Evolutionary conservation across 2,329 filamentous ascomycete genomes (phyloP).

Genomic region (Daldinia eschscholtzii): DNA sequence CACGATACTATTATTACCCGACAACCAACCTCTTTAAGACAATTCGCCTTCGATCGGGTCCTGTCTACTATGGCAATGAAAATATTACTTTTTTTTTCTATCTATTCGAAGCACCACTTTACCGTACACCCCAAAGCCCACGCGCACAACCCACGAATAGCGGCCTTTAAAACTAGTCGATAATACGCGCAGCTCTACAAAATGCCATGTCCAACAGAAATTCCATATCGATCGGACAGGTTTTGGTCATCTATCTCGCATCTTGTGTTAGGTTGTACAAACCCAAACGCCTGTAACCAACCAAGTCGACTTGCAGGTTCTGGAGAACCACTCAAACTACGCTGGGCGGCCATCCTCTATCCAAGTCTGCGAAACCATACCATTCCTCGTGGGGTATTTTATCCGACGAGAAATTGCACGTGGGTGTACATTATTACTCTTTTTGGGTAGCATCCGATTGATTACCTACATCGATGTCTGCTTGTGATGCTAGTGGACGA

Average conservation of each 20-base stretch:
- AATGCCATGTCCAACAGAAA: neutral
- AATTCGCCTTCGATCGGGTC: neutral
- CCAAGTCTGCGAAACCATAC: constrained; percentile 29
- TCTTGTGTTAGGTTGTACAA: constrained; percentile 36
- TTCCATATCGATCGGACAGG: constrained; percentile 21
- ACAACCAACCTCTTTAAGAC: neutral
- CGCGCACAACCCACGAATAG: neutral
- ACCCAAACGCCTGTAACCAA: constrained; percentile 36
- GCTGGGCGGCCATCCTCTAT: constrained; percentile 10
- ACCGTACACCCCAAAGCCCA: neutral
- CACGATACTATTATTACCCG: constrained; percentile 2
- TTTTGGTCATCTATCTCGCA: constrained; percentile 34
- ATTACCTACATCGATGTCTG: constrained; percentile 15
- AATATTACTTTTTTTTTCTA: neutral
- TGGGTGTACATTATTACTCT: constrained; percentile 34
- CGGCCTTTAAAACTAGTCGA: neutral
- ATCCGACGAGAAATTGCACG: constrained; percentile 39
- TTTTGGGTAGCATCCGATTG: constrained; percentile 34
- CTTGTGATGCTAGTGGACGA: constrained; percentile 9
- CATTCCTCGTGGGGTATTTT: constrained; percentile 41
- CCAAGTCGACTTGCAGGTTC: constrained; percentile 37
- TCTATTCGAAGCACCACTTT: constrained; percentile 5
- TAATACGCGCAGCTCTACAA: neutral
- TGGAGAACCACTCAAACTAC: constrained; percentile 37
- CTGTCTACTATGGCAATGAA: neutral